These are phyloP conservation scores for Petunia secreta DNA, from an alignment of 257 asterid genomes.

Conservation along the genomic window DNA sequence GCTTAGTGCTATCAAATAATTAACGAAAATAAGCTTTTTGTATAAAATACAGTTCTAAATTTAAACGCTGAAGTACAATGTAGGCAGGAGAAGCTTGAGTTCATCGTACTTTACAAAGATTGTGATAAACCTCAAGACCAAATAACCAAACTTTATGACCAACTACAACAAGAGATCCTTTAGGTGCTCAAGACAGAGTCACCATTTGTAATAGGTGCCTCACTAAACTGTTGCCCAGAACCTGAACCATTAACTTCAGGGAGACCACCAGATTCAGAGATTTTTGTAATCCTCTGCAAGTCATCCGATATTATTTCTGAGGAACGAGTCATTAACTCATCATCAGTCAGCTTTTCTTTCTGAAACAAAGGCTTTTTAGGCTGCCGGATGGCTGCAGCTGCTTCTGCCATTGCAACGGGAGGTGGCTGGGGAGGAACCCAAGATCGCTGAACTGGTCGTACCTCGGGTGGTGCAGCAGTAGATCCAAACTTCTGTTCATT, in stretches of 20 bases:
- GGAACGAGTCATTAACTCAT: slow-evolving; percentile 52
- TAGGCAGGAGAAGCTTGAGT: neutral
- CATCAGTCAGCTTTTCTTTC: slow-evolving; percentile 56
- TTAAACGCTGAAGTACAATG: neutral
- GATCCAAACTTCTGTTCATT: slow-evolving; percentile 49
- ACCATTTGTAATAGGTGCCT: slow-evolving; percentile 47
- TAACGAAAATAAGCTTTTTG: neutral
- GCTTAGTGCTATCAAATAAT: slow-evolving; percentile 2
- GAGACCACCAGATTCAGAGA: slow-evolving; percentile 70
- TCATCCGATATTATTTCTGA: slow-evolving; percentile 56
- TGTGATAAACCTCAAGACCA: neutral
- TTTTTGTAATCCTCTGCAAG: slow-evolving; percentile 64
- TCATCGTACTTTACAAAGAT: slow-evolving; percentile 18
- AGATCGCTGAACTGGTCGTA: slow-evolving; percentile 57
- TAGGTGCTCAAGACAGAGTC: slow-evolving; percentile 22
- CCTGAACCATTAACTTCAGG: slow-evolving; percentile 38
- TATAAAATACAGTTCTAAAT: neutral
- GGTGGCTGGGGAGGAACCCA: slow-evolving; percentile 99
- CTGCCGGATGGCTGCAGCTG: slow-evolving; percentile 92
- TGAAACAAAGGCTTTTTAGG: slow-evolving; percentile 61
- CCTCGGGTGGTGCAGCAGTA: slow-evolving; percentile 31
- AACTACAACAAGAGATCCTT: neutral
- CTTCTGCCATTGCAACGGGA: slow-evolving; percentile 85
- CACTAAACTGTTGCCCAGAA: slow-evolving; percentile 44
- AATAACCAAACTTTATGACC: neutral